Evolutionary conservation across 495 filamentous ascomycete species (phyloP), one percentile per base, ranked within the genome.

Genomic region (Penicillium samsonianum): DNA sequence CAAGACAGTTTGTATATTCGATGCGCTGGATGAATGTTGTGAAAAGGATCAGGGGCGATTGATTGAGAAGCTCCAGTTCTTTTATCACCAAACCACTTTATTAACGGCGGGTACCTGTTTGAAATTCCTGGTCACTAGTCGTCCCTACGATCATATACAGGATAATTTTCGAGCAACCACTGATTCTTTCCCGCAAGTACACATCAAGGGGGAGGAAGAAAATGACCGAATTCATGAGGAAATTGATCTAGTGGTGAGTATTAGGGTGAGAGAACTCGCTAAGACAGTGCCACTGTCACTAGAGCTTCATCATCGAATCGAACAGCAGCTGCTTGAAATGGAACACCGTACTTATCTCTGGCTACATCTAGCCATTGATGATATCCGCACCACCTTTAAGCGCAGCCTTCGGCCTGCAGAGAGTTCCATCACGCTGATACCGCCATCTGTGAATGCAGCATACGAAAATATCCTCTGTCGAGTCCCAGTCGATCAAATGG

Each of bases 101-200:
- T 20, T 8, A 10, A 47, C 9, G 31, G 23, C 61, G 28, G 43
- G 40, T 26, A 52, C 30, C 42, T 57, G 49, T 53, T 49, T 78
- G 14, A 79, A 76, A 57, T 74, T 78, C 38, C 55, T 79, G 0
- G 56, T 78, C 10, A 80, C 75, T 1, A 78, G 78, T 60, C 77
- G 72, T 12, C 76, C 74, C 14, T 79, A 76, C 51, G 56, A 50
- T 14, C 17, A 69, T 26, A 78, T 82, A 7, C 45, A 65, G 31
- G 17, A 35, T n/a, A 12, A 44, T 4, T 76, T 73, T 16, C 31
- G n/a, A 59, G 0, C 30, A 28, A 26, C 63, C 57, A 47, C 60
- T 16, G 19, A 62, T 12, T 37, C 35, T 26, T 67, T 63, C n/a
- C 67, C 61, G 8, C n/a, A 49, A 19, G 62, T 79, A 30, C 73